Conservation (phyloP, 1,284 basidiomycete species). For the Ceratobasidium theobromae region DNA sequence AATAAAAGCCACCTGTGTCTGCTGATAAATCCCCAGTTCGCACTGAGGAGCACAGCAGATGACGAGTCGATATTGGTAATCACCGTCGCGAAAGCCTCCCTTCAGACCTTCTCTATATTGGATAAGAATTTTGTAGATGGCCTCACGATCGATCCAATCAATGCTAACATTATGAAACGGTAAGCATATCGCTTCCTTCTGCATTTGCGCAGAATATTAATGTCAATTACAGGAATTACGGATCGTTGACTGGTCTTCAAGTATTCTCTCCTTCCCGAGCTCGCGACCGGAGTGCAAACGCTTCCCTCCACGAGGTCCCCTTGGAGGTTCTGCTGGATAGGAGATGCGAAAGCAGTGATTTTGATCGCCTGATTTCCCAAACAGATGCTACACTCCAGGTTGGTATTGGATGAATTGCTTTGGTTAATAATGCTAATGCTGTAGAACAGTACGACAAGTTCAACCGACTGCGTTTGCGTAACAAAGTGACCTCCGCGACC, state of each 20-base stretch:
- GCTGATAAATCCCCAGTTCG: slow-evolving; percentile 88
- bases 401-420: neutral
- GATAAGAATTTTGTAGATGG: slow-evolving; percentile 72
- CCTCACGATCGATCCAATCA: slow-evolving; percentile 64
- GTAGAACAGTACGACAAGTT: slow-evolving; percentile 83
- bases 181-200: slow-evolving; percentile 42
- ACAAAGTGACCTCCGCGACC: slow-evolving; percentile 59
- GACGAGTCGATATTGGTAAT: slow-evolving; percentile 59
- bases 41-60: slow-evolving; percentile 68
- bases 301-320: slow-evolving; percentile 63
- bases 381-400: slow-evolving; percentile 72
- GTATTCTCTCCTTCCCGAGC: slow-evolving; percentile 74
- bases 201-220: neutral
- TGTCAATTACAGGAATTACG: slow-evolving; percentile 60
- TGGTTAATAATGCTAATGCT: neutral
- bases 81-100: slow-evolving; percentile 58
- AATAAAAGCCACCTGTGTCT: slow-evolving; percentile 77
- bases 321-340: slow-evolving; percentile 87
- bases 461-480: slow-evolving; percentile 84
- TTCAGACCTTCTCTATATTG: slow-evolving; percentile 80
- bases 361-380: slow-evolving; percentile 88
- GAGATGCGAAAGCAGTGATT: slow-evolving; percentile 76
- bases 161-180: slow-evolving; percentile 85
- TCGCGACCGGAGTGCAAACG: slow-evolving; percentile 47
- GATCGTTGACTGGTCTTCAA: slow-evolving; percentile 77